Conservation (phyloP, 2,329 filamentous ascomycete genomes). For the Fusarium sterilihyphosum region DNA sequence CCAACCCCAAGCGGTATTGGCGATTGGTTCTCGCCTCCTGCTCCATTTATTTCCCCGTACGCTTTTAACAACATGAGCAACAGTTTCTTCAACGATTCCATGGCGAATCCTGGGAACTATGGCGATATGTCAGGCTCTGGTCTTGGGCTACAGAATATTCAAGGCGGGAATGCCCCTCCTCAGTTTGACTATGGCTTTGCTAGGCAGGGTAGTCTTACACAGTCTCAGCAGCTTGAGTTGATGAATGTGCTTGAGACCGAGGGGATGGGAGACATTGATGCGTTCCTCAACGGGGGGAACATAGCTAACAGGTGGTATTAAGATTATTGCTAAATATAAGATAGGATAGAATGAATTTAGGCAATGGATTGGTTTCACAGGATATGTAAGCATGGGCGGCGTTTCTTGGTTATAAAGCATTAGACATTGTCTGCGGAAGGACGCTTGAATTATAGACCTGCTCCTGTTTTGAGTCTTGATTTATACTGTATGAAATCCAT, state of each 20-base stretch:
- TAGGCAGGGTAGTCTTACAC: conserved; percentile 75
- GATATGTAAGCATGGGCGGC: conserved; percentile 12
- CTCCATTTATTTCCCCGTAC: conserved; percentile 64
- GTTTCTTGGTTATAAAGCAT: conserved; percentile 28
- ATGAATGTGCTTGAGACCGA: conserved; percentile 82
- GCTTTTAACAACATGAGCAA: conserved; percentile 55
- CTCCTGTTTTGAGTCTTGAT: conserved; percentile 6
- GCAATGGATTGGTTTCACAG: conserved; percentile 3
- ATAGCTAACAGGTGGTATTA: conserved; percentile 49
- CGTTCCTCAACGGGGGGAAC: conserved; percentile 59
- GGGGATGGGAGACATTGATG: conserved; percentile 70
- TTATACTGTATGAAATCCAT: conserved; percentile 1
- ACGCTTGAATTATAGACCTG: conserved; percentile 19
- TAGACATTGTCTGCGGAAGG: conserved; percentile 21
- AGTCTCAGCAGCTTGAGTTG: conserved; percentile 83
- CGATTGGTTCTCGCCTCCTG: conserved; percentile 65
- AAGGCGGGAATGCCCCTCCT: conserved; percentile 36
- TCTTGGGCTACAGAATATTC: conserved; percentile 48
- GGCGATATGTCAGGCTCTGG: conserved; percentile 44
- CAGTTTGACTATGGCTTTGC: conserved; percentile 53
- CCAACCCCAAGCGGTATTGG: conserved; percentile 52
- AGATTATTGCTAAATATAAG: neutral
- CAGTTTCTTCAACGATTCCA: conserved; percentile 54
- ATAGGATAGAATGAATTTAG: conserved; percentile 13
- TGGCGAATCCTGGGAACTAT: conserved; percentile 43